Evolutionary conservation across 305 asterid species (phyloP), one percentile per base, ranked within the genome.

Genomic region (Withania somnifera): DNA sequence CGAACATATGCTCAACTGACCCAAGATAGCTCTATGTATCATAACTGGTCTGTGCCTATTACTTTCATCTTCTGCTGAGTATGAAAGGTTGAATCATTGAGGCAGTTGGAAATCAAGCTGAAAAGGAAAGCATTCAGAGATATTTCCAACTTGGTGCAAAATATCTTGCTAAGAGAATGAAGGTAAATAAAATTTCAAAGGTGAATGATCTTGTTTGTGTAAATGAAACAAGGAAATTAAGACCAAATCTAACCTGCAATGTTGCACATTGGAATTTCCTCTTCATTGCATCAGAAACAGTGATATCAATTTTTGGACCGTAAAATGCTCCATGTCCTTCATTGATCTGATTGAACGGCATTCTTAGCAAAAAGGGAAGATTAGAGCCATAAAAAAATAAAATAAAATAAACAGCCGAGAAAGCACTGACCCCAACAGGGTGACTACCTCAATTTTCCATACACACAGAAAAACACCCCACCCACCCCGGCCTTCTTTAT

Each of bases 291-390:
- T n/a, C n/a, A n/a, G n/a, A n/a, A n/a, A n/a, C n/a, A n/a, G n/a
- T 93, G 83, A 95, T 95, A 87, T 97, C 99, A 84, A 97, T 97
- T 88, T 95, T 97, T 34, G 99, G 99, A 82, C 99, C 98, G 69
- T 97, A 97, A 88, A 97, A 97, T 77, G 99, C 99, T 78, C 99
- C 99, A 85, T 97, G 98, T 60, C 93, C 99, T 88, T 97, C 98
- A 82, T 97, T 95, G 63, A 92, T 92, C 99, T 96, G 86, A 69
- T 53, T 75, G 61, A 26, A 17, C 8, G 42, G 80, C 5, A 75
- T 30, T 75, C 80, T 75, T 24, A 75, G 80, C 28, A 26, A 1
- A 75, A 50, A 42, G 17, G 42, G n/a, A n/a, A 75, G 40, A 50
- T 75, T 75, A 75, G 50, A 76, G 85, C 47, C 64, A 38, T 32